Conservation (phyloP, 768 basidiomycete species). For the Trametes meyenii region DNA sequence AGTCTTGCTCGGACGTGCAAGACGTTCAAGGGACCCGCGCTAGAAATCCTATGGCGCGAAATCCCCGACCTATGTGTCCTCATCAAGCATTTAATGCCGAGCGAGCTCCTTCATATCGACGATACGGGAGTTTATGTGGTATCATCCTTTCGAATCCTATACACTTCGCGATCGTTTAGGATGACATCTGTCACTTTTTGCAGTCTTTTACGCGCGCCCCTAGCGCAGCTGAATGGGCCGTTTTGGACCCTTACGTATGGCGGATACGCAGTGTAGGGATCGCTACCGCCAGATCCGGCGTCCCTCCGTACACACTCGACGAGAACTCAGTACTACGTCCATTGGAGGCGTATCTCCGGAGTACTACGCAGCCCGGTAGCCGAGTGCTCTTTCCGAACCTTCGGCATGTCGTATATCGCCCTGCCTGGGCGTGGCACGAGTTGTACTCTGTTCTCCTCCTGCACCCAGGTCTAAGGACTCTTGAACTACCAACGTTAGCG, state of each 20-base stretch:
- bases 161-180: background rate
- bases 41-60: slow-evolving; percentile 74
- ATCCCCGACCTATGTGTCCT: background rate
- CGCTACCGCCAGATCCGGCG: background rate
- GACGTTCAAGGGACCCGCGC: slow-evolving; percentile 66
- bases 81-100: background rate
- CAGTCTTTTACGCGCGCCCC: background rate
- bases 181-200: background rate
- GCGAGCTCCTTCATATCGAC: background rate
- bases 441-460: background rate
- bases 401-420: background rate
- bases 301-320: background rate
- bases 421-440: background rate
- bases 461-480: background rate
- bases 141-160: background rate
- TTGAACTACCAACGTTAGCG: background rate
- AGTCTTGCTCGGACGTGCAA: slow-evolving; percentile 74
- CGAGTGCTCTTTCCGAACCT: background rate
- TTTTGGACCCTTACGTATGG: background rate
- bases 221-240: background rate
- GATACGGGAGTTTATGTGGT: background rate
- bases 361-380: no score
- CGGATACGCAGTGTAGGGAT: background rate
- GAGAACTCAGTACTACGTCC: background rate
- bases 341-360: background rate